Evolutionary conservation across 2,329 filamentous ascomycete species (phyloP).

Genomic region (Claviceps pazoutovae): DNA sequence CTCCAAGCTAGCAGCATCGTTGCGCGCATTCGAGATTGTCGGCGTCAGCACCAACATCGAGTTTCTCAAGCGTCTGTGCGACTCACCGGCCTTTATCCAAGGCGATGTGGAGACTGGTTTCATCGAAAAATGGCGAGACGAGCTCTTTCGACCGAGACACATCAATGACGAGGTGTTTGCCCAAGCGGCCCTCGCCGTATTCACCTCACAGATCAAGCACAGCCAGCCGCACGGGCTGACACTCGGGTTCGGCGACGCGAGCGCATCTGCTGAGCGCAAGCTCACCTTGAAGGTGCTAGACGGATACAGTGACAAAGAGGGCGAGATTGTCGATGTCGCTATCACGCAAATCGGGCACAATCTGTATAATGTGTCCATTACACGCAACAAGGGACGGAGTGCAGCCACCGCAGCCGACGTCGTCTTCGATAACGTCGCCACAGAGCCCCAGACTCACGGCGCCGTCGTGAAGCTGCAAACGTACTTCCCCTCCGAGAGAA

Average conservation of each 20-base stretch:
- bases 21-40: conserved; percentile 84
- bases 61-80: conserved; percentile 80
- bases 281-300: conserved; percentile 45
- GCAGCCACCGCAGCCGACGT: conserved; percentile 10
- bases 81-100: conserved; percentile 65
- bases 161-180: conserved; percentile 63
- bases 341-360: conserved; percentile 33
- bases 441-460: conserved; percentile 19
- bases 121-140: conserved; percentile 73
- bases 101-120: conserved; percentile 94
- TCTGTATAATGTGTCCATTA: conserved; percentile 32
- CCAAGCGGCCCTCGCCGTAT: conserved; percentile 71
- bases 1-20: conserved; percentile 63
- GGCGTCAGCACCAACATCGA: conserved; percentile 93
- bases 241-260: conserved; percentile 39
- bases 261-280: conserved; percentile 28
- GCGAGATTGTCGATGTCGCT: conserved; percentile 42
- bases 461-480: conserved; percentile 21
- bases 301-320: conserved; percentile 46
- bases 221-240: conserved; percentile 31
- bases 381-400: conserved; percentile 25
- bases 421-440: conserved; percentile 32
- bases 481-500: conserved; percentile 69
- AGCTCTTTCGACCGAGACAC: conserved; percentile 54
- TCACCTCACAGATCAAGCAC: conserved; percentile 34